Base-by-base conservation (phyloP, 805 yeast species). In the Wickerhamomyces ciferrii region DNA sequence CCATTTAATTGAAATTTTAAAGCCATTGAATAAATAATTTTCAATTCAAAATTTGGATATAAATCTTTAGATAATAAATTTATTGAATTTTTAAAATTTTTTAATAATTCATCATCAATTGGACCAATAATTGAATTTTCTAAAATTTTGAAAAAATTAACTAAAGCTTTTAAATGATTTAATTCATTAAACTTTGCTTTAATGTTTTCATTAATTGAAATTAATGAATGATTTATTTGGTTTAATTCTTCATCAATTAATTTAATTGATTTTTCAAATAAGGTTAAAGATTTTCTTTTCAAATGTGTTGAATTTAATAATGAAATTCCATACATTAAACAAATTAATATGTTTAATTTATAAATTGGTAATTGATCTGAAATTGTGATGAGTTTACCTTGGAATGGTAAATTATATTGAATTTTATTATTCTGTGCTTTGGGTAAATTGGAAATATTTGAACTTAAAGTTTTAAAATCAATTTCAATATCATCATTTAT, bases 1-100 rank as follows among this genome's bases (percentile, higher is more conserved):
- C 57, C 58, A 6, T 31, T 36, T 7, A 46, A 32, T 39, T 60
- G 65, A 24, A 39, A 36, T 7, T 35, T 43, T 23, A 56, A n/a
- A 3, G 58, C 55, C 9, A 42, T 35, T 1, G 53, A 10, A 21
- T 53, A 58, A 3, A 44, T 21, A 1, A 41, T 14, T 3, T 20
- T 14, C n/a, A 46, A 23, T 23, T 20, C n/a, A 6, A 27, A 25
- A 9, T 35, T 45, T 2, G 24, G 17, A 11, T 48, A 37, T 14
- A 45, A 7, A 44, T n/a, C 39, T 32, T 25, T 37, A 19, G 3
- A 32, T 17, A 17, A 36, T 15, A 14, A 18, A n/a, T 29, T 38
- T 15, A 44, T 42, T 5, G 15, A 24, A 4, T 39, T 45, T n/a
- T 46, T 21, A 6, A 11, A 48, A 35, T 20, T 50, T 52, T n/a